phyloP scores from a whole-genome alignment of 768 basidiomycete genomes.

The Hortiboletus campestris region DNA sequence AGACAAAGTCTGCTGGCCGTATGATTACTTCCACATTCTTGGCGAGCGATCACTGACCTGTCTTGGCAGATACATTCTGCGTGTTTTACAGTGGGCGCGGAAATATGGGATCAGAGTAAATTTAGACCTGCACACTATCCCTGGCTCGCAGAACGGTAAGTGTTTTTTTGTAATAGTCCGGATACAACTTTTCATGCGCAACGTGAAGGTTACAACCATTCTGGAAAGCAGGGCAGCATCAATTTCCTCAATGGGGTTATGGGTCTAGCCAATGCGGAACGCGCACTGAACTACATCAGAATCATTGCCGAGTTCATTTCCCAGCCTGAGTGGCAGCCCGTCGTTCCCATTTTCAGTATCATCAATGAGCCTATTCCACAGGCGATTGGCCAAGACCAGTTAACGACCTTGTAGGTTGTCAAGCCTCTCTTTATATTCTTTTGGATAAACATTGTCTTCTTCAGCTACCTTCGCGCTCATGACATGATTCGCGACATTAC shows the following conservation, averaged over 20 bases:
- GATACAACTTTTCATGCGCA: background rate
- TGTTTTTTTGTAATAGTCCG: background rate
- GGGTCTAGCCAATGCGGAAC: constrained; percentile 84
- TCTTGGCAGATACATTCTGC: constrained; percentile 61
- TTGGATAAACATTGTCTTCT: constrained; percentile 1
- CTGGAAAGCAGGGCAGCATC: constrained; percentile 57
- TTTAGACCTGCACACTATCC: constrained; percentile 76
- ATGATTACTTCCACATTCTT: constrained; percentile 19
- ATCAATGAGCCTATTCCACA: constrained; percentile 61
- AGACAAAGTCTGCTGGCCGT: constrained; percentile 72
- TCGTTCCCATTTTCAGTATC: constrained; percentile 61
- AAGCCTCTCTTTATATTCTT: background rate
- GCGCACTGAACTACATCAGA: constrained; percentile 74
- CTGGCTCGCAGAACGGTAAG: constrained; percentile 75
- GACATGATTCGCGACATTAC: constrained; percentile 69
- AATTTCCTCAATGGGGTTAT: constrained; percentile 71
- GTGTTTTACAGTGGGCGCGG: constrained; percentile 75
- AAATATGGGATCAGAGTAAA: constrained; percentile 88
- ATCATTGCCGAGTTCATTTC: constrained; percentile 77
- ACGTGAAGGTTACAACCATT: constrained; percentile 52
- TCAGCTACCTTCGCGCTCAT: constrained; percentile 57
- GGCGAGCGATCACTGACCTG: constrained; percentile 2
- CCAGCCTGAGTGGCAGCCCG: constrained; percentile 66
- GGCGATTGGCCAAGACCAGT: constrained; percentile 48
- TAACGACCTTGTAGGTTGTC: constrained; percentile 60